Evolutionary conservation across 2,329 filamentous ascomycete species (phyloP).

Genomic region (Madurella mycetomatis): DNA sequence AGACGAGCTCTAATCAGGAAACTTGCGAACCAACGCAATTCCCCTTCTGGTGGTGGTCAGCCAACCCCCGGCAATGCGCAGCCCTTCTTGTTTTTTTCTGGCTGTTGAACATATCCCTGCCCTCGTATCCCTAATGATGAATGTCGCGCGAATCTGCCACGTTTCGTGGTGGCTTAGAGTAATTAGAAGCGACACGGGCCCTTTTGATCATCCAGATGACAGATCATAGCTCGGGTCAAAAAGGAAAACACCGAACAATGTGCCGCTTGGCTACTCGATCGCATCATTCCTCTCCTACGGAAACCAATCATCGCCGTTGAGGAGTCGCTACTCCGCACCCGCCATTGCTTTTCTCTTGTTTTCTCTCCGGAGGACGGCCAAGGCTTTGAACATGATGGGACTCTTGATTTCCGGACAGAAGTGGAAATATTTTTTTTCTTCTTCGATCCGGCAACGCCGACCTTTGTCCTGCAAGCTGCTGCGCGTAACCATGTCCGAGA

Average conservation of each 20-base stretch:
- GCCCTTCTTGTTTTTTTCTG: neutral
- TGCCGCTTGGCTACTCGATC: neutral
- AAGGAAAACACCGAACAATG: neutral
- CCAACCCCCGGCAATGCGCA: neutral
- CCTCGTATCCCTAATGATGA: conserved; percentile 4
- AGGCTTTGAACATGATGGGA: neutral
- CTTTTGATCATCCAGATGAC: neutral
- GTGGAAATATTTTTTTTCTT: conserved; percentile 1
- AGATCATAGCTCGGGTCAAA: conserved; percentile 3
- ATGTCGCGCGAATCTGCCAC: conserved; percentile 2
- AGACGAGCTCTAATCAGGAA: conserved; percentile 3
- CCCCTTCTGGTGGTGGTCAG: conserved; percentile 7
- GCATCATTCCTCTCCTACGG: conserved; percentile 9
- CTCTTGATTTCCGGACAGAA: neutral
- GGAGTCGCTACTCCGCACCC: conserved; percentile 3
- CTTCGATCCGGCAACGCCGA: conserved; percentile 3
- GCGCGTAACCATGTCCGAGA: neutral
- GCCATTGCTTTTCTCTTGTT: neutral
- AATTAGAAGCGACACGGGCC: conserved; percentile 1
- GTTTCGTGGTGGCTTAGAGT: conserved; percentile 10
- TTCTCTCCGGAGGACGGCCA: neutral
- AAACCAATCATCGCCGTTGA: conserved; percentile 12
- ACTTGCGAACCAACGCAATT: conserved; percentile 2
- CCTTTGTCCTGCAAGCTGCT: neutral
- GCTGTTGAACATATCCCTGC: conserved; percentile 6